Percentiles rank a stretch among this genome's conserved stretches.
These are phyloP conservation scores for Stentor roeselii DNA, from an alignment of 73 alveolate genomes.

Conservation along the genomic window DNA sequence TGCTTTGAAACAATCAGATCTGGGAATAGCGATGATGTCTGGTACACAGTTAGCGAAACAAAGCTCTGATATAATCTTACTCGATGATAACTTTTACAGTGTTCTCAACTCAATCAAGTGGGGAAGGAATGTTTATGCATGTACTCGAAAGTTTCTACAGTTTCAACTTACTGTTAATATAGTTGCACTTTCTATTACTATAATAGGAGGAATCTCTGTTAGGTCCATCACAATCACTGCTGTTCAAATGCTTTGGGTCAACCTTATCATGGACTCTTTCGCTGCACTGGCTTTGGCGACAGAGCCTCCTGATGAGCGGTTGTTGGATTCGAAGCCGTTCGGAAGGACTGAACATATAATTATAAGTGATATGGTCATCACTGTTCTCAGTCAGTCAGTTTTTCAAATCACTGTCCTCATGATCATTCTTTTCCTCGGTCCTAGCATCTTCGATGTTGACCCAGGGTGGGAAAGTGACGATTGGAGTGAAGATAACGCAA, in stretches of 20 bases:
- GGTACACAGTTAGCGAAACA: conserved; percentile 98
- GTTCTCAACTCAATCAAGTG: conserved; percentile 90
- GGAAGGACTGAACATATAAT: conserved; percentile 85
- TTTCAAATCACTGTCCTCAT: conserved; percentile 71
- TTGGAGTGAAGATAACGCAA: conserved; percentile 46
- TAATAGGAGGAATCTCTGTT: conserved; percentile 80
- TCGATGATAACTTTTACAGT: conserved; percentile 93
- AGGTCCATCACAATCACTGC: conserved; percentile 82
- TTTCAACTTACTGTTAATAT: conserved; percentile 86
- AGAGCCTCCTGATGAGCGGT: conserved; percentile 87
- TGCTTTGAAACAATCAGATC: conserved; percentile 89
- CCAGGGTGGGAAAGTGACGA: conserved; percentile 39
- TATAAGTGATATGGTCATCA: conserved; percentile 87
- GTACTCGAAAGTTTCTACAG: conserved; percentile 85
- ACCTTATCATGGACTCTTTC: conserved; percentile 93
- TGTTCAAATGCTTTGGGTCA: conserved; percentile 88
- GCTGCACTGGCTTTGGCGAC: conserved; percentile 96
- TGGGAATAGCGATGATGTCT: conserved; percentile 92
- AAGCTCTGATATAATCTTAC: conserved; percentile 93
- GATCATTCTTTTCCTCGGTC: conserved; percentile 59
- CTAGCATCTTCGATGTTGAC: conserved; percentile 14
- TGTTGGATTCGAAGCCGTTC: conserved; percentile 76
- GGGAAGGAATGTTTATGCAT: conserved; percentile 94
- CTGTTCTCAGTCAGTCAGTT: conserved; percentile 68
- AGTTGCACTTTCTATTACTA: conserved; percentile 89